phyloP scores from a whole-genome alignment of 2,329 filamentous ascomycete species.

The Chalara sp. region DNA sequence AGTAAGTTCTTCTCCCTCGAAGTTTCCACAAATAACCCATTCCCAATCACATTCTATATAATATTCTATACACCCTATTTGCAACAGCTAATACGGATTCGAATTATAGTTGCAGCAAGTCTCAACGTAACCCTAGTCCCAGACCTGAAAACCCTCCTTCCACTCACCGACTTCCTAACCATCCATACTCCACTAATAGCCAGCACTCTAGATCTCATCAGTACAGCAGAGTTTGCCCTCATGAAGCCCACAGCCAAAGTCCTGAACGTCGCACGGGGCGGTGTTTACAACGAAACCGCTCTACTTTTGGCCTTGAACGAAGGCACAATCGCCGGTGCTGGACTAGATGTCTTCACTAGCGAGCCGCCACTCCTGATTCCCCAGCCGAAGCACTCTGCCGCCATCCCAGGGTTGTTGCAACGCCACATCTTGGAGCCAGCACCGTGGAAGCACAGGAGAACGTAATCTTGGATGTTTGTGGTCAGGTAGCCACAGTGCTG shows the following conservation, averaged over 20 bases:
- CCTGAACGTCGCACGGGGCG: slow-evolving; percentile 73
- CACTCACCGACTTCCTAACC: slow-evolving; percentile 67
- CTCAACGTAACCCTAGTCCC: slow-evolving; percentile 59
- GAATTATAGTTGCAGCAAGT: slow-evolving; percentile 54
- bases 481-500: slow-evolving; percentile 69
- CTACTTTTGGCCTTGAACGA: slow-evolving; percentile 63
- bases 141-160: slow-evolving; percentile 53
- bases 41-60: no score
- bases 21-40: no score
- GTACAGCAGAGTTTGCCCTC: slow-evolving; percentile 53
- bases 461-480: slow-evolving; percentile 75
- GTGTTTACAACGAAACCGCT: slow-evolving; percentile 72
- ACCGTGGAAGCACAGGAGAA: slow-evolving; percentile 82
- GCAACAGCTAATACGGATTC: no score
- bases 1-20: no score
- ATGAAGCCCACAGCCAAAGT: slow-evolving; percentile 73
- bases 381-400: slow-evolving; percentile 55
- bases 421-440: slow-evolving; percentile 73
- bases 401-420: slow-evolving; percentile 68
- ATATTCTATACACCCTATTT: no score
- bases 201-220: slow-evolving; percentile 68
- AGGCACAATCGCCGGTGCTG: slow-evolving; percentile 68
- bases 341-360: slow-evolving; percentile 71
- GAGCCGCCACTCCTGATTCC: slow-evolving; percentile 60
- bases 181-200: slow-evolving; percentile 77